These are phyloP conservation scores for Vishniacozyma victoriae DNA, from an alignment of 768 basidiomycete genomes.

Conservation along the genomic window DNA sequence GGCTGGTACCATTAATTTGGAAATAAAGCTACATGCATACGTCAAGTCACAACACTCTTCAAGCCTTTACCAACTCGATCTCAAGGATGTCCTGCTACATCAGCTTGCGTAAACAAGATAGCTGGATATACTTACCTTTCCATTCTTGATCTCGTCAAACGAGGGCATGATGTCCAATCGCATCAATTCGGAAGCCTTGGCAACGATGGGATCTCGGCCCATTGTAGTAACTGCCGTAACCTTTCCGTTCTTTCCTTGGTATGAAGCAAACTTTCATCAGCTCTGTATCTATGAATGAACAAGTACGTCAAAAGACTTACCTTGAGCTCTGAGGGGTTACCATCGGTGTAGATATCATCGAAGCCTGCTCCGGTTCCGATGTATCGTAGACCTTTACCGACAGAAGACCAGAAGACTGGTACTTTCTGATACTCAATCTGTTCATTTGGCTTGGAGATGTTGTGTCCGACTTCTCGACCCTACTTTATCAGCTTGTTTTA, in stretches of 20 bases:
- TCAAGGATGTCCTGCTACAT: conserved; percentile 35
- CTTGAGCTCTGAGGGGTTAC: conserved; percentile 68
- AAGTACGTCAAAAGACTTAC: conserved; percentile 46
- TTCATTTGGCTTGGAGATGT: conserved; percentile 55
- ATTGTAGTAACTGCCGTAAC: conserved; percentile 52
- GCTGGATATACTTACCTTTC: conserved; percentile 55
- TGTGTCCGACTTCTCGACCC: conserved; percentile 74
- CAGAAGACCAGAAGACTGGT: conserved; percentile 83
- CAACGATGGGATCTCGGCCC: conserved; percentile 74
- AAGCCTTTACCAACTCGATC: conserved; percentile 26
- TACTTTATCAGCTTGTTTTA: conserved; percentile 4
- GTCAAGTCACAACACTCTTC: too few relatives aligned
- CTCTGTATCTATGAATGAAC: neutral
- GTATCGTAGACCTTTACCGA: conserved; percentile 77
- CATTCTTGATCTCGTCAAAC: conserved; percentile 63
- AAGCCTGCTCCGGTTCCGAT: conserved; percentile 63
- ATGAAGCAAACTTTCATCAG: conserved; percentile 37
- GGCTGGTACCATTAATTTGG: too few relatives aligned
- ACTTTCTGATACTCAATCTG: conserved; percentile 59
- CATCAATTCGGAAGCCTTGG: conserved; percentile 70
- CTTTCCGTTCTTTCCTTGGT: conserved; percentile 44
- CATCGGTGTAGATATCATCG: conserved; percentile 73
- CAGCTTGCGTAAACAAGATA: neutral
- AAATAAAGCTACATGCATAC: too few relatives aligned
- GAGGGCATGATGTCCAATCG: conserved; percentile 75